Conservation (phyloP, 208 protist species). For the Herpetomonas tarakana region DNA sequence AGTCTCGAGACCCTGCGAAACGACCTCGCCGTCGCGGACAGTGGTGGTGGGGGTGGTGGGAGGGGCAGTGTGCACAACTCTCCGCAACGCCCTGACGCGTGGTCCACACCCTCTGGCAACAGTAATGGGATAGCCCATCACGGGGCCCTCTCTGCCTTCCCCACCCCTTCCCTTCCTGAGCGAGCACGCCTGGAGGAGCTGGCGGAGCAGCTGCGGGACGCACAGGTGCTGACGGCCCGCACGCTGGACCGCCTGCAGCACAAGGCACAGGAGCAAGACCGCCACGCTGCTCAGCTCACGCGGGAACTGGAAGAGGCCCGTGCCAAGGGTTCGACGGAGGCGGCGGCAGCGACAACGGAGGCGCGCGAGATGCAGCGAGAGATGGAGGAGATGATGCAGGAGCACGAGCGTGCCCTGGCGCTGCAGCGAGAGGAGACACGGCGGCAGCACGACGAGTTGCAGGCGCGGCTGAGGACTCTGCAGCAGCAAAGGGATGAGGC, state of each 20-base stretch:
- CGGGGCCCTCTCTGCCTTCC: too few species aligned
- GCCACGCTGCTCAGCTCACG: conserved; percentile 27
- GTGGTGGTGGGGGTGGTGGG: too few species aligned
- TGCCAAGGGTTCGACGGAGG: conserved; percentile 17
- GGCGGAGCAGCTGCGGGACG: conserved; percentile 22
- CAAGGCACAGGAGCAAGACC: conserved; percentile 8
- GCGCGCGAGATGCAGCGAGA: conserved; percentile 16
- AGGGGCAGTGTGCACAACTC: background rate
- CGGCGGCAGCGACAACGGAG: conserved; percentile 13
- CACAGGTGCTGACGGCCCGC: conserved; percentile 13
- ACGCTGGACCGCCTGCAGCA: conserved; percentile 22
- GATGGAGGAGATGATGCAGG: conserved; percentile 20
- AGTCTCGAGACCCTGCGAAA: conserved; percentile 58
- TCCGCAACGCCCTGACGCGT: background rate
- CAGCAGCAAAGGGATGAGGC: conserved; percentile 4
- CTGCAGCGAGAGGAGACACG: conserved; percentile 7
- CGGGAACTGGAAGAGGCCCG: conserved; percentile 8
- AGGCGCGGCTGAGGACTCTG: background rate
- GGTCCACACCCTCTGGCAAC: too few species aligned
- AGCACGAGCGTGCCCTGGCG: conserved; percentile 16
- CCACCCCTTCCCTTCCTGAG: background rate
- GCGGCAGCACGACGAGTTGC: background rate
- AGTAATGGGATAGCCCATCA: too few species aligned
- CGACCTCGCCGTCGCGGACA: conserved; percentile 23
- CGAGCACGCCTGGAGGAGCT: conserved; percentile 27